phyloP scores from a whole-genome alignment of 2,329 filamentous ascomycete species.

The Aspergillus spinulosporus region DNA sequence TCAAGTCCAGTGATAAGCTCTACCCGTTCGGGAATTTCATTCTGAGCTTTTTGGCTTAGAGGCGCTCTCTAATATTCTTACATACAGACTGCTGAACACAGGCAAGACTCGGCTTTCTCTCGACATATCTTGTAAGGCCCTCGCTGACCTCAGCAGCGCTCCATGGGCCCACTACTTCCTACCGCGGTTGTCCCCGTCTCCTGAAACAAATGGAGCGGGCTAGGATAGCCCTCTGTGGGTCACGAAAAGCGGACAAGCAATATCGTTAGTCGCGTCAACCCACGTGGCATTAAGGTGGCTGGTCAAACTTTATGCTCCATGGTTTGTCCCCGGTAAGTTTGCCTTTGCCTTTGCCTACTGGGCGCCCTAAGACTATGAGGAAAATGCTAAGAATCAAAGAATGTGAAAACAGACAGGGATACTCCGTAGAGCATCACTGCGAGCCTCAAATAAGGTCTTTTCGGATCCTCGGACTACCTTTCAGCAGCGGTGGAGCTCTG shows the following conservation, averaged over 20 bases:
- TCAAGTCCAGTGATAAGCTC: background rate
- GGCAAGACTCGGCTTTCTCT: background rate
- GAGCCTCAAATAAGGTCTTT: too few species aligned
- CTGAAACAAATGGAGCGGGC: background rate
- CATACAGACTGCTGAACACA: background rate
- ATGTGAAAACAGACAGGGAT: too few species aligned
- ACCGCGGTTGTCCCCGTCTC: background rate
- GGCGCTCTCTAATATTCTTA: too few species aligned
- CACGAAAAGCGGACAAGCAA: background rate
- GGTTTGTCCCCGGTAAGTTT: background rate
- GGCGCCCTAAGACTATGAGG: background rate
- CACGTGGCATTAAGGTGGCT: slow-evolving; percentile 16
- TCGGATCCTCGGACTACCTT: too few species aligned
- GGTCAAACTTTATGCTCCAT: slow-evolving; percentile 15
- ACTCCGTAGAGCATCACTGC: too few species aligned
- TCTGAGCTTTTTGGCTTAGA: background rate
- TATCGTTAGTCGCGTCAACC: slow-evolving; percentile 1
- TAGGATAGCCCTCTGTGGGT: background rate
- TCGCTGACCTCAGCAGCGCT: background rate
- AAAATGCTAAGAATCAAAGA: background rate
- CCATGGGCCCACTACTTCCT: background rate
- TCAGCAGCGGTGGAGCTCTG: too few species aligned
- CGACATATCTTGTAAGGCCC: background rate
- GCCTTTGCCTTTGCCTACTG: background rate
- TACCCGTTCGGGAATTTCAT: background rate